Percentiles rank a stretch among this genome's conserved stretches.
These are phyloP conservation scores for Saccharomyces paradoxus DNA, from an alignment of 805 yeast species.

Conservation along the genomic window DNA sequence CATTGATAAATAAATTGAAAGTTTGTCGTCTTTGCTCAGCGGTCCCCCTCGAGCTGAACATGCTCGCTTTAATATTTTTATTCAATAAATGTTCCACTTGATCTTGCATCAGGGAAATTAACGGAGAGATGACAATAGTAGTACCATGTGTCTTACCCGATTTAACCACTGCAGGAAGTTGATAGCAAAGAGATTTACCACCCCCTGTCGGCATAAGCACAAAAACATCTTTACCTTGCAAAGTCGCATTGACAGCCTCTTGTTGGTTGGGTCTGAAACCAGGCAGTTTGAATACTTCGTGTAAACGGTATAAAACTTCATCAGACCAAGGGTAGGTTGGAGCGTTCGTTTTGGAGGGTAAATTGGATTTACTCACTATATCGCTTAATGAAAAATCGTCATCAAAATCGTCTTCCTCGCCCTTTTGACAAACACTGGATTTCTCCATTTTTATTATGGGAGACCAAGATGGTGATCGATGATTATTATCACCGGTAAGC, in stretches of 20 bases:
- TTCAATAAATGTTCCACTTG: slow-evolving; percentile 76
- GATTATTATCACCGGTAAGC: slow-evolving; percentile 11
- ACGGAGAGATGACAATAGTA: slow-evolving; percentile 88
- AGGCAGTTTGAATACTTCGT: slow-evolving; percentile 51
- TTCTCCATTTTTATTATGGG: slow-evolving; percentile 11
- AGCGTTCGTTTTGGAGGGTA: not conserved
- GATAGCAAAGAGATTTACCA: slow-evolving; percentile 94
- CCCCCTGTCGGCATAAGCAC: slow-evolving; percentile 99
- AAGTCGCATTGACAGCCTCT: slow-evolving; percentile 76
- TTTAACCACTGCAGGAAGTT: slow-evolving; percentile 79
- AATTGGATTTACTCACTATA: not conserved
- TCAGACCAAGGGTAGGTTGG: slow-evolving; percentile 46
- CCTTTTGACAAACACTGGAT: not conserved
- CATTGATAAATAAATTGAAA: slow-evolving; percentile 54
- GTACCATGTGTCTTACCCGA: slow-evolving; percentile 75
- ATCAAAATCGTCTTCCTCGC: slow-evolving; percentile 15
- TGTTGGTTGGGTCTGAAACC: slow-evolving; percentile 77
- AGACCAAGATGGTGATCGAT: not conserved
- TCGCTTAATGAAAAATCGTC: slow-evolving; percentile 20
- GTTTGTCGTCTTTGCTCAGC: slow-evolving; percentile 57
- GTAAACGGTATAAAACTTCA: slow-evolving; percentile 57
- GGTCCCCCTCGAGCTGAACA: slow-evolving; percentile 75
- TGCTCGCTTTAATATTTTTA: slow-evolving; percentile 70
- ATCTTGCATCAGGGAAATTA: slow-evolving; percentile 95
- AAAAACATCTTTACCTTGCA: slow-evolving; percentile 77